These are phyloP conservation scores for Cryptococcus deneoformans DNA, from an alignment of 1,284 basidiomycete species.

Conservation along the genomic window DNA sequence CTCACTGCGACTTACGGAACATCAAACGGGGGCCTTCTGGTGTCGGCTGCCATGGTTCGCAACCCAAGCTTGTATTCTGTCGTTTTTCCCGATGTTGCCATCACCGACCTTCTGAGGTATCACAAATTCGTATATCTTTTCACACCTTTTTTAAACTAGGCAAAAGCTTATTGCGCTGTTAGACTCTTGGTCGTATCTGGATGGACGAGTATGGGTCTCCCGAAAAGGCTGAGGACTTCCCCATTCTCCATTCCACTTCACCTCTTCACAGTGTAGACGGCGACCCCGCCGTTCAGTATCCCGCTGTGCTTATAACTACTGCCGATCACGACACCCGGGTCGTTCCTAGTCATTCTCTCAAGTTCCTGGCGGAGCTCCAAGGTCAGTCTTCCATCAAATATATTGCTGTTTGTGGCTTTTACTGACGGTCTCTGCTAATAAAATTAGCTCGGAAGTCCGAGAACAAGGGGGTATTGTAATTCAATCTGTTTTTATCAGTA, in stretches of 20 bases:
- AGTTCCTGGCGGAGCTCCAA: conserved; percentile 18
- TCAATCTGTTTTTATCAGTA: background rate
- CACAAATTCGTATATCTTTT: conserved; percentile 18
- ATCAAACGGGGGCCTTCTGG: conserved; percentile 18
- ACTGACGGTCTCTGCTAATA: background rate
- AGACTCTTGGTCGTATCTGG: conserved; percentile 19
- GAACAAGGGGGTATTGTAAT: background rate
- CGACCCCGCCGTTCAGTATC: conserved; percentile 6
- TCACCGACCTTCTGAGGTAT: conserved; percentile 14
- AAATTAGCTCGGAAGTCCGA: background rate
- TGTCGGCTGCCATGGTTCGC: conserved; percentile 10
- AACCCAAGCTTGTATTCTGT: conserved; percentile 13
- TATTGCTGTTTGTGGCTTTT: background rate
- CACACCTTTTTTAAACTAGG: background rate
- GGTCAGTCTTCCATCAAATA: background rate
- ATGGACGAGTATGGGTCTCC: conserved; percentile 16
- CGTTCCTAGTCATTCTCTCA: conserved; percentile 17
- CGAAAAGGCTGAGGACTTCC: conserved; percentile 8
- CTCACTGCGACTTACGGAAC: conserved; percentile 16
- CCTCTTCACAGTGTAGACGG: conserved; percentile 14
- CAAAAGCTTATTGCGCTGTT: background rate
- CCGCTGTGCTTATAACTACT: conserved; percentile 15
- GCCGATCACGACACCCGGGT: conserved; percentile 18
- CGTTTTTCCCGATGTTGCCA: conserved; percentile 14
- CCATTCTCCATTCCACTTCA: conserved; percentile 7